These are phyloP conservation scores for Aspergillus wentii DNA, from an alignment of 495 filamentous ascomycete species.

Conservation along the genomic window DNA sequence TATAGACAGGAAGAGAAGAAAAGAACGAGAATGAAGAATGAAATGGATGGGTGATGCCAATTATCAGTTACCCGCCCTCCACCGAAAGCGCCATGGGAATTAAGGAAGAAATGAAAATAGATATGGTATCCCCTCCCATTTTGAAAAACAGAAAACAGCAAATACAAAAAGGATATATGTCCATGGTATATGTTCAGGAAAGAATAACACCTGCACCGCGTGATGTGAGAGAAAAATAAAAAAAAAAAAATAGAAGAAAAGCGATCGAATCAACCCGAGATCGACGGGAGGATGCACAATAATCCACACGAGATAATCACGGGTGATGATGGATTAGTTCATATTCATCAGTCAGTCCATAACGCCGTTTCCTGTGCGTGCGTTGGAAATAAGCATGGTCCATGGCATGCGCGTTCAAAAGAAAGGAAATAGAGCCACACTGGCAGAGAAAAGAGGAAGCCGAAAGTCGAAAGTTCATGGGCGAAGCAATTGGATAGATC, in stretches of 20 bases:
- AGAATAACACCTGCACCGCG: constrained; percentile 1
- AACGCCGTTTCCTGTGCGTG: constrained; percentile 9
- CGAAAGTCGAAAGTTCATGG: too few relatives aligned
- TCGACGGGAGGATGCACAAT: constrained; percentile 4
- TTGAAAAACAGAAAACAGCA: too few relatives aligned
- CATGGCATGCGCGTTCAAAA: constrained; percentile 2
- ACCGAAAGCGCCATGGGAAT: too few relatives aligned
- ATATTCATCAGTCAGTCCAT: constrained; percentile 7
- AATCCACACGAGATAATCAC: not conserved
- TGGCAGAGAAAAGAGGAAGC: not conserved
- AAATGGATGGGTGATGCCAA: too few relatives aligned
- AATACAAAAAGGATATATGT: too few relatives aligned
- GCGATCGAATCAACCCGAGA: too few relatives aligned
- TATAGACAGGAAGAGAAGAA: too few relatives aligned
- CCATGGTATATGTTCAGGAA: too few relatives aligned
- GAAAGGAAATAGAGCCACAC: constrained; percentile 3
- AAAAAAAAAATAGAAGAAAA: constrained; percentile 1
- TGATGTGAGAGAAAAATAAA: not conserved
- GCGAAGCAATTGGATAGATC: too few relatives aligned
- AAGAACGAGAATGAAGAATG: too few relatives aligned
- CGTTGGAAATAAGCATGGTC: constrained; percentile 1
- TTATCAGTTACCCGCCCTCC: too few relatives aligned
- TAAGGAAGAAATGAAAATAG: not conserved
- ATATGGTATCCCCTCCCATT: too few relatives aligned
- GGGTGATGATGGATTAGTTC: not conserved